Evolutionary conservation across 495 filamentous ascomycete species (phyloP).

Genomic region (Cladorrhinum samala): DNA sequence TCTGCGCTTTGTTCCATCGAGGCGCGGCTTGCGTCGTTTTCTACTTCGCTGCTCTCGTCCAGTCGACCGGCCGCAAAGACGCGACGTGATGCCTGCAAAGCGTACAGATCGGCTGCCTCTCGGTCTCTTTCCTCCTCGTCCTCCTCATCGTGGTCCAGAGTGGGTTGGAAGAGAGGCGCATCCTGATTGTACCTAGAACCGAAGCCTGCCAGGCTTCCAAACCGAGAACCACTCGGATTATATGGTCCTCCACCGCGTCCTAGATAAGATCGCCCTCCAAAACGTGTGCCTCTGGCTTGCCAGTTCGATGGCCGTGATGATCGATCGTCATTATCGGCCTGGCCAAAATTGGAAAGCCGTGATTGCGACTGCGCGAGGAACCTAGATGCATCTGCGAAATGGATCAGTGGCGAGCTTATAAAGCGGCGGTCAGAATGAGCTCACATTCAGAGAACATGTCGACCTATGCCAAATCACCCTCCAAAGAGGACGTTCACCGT

Average conservation of each 20-base stretch:
- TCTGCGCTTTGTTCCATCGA: constrained; percentile 54
- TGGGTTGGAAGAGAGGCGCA: constrained; percentile 87
- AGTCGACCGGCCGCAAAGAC: constrained; percentile 76
- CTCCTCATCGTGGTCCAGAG: constrained; percentile 74
- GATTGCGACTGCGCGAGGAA: constrained; percentile 98
- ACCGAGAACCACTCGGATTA: constrained; percentile 57
- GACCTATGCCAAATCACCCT: constrained; percentile 20
- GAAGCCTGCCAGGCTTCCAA: constrained; percentile 71
- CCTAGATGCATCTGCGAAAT: constrained; percentile 75
- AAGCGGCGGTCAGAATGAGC: constrained; percentile 26
- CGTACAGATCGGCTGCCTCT: constrained; percentile 89
- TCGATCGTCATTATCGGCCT: constrained; percentile 50
- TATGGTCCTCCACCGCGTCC: constrained; percentile 53
- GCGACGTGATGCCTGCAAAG: constrained; percentile 78
- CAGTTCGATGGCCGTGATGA: constrained; percentile 26
- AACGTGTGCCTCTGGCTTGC: constrained; percentile 31
- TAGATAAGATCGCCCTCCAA: constrained; percentile 32
- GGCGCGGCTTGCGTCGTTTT: constrained; percentile 55
- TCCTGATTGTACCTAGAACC: constrained; percentile 64
- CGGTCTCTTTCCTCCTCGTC: constrained; percentile 87
- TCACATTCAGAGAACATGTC: constrained; percentile 97
- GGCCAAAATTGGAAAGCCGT: constrained; percentile 58
- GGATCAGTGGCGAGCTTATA: neutral
- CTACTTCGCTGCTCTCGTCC: constrained; percentile 74
- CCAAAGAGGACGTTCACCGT: constrained; percentile 11